Conservation (phyloP, 2,329 filamentous ascomycete species). For the Fusarium armeniacum region DNA sequence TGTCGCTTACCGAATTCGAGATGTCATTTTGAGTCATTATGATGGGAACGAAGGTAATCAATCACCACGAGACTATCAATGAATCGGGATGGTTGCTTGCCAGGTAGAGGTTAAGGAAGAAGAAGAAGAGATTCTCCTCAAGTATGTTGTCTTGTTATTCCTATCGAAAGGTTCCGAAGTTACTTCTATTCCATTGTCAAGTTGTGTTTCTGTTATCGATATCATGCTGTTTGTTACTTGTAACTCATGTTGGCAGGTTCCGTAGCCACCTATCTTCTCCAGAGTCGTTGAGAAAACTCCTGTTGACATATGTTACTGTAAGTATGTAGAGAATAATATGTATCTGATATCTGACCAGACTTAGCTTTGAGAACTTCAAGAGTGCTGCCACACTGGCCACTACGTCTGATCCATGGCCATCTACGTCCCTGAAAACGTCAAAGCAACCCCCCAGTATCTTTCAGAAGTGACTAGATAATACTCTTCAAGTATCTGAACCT, state of each 20-base stretch:
- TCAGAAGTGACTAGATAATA: too few relatives aligned
- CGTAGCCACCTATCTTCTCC: neutral
- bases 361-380: neutral
- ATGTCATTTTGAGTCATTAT: neutral
- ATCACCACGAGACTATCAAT: neutral
- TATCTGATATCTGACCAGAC: accelerated
- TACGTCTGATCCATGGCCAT: neutral
- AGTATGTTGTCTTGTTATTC: accelerated
- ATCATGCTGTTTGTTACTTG: neutral
- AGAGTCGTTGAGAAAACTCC: neutral
- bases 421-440: neutral
- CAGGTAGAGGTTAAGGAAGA: too few relatives aligned
- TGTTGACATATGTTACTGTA: neutral
- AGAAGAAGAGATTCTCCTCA: neutral
- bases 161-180: neutral
- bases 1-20: neutral
- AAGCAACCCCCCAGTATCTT: neutral
- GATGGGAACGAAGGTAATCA: neutral
- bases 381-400: neutral
- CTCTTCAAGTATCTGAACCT: too few relatives aligned
- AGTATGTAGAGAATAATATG: neutral
- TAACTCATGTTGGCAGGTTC: neutral
- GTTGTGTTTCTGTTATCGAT: neutral
- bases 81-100: neutral
- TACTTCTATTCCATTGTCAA: neutral